Conservation (phyloP, 2,329 filamentous ascomycete genomes). For the Proliferodiscus dingleyae region DNA sequence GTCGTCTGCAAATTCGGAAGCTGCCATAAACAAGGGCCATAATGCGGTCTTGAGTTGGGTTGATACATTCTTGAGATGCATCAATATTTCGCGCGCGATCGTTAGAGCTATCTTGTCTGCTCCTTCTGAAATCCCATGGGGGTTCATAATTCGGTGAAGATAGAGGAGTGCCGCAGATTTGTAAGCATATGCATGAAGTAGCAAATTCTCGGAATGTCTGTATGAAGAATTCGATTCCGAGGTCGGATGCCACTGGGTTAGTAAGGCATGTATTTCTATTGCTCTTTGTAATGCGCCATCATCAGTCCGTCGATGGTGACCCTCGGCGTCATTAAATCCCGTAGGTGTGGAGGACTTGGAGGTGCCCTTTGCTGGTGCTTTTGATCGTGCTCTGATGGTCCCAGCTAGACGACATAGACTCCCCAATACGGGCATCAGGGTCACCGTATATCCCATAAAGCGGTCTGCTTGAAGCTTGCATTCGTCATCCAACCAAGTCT, state of each 20-base stretch:
- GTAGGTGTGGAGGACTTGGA: background rate
- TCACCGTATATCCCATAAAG: conserved; percentile 30
- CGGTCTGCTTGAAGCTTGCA: conserved; percentile 24
- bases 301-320: too few relatives aligned
- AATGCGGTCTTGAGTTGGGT: conserved; percentile 29
- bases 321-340: background rate
- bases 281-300: conserved; percentile 13
- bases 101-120: conserved; percentile 23
- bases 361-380: background rate
- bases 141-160: conserved; percentile 27
- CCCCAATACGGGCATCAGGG: conserved; percentile 30
- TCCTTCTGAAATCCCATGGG: conserved; percentile 17
- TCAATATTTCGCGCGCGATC: conserved; percentile 30
- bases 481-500: conserved; percentile 28
- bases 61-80: conserved; percentile 21
- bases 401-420: conserved; percentile 29
- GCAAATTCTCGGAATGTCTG: conserved; percentile 25
- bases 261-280: conserved; percentile 15
- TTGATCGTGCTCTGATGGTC: conserved; percentile 18
- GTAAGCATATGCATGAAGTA: conserved; percentile 29
- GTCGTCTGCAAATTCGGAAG: conserved; percentile 25
- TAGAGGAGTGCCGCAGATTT: conserved; percentile 27
- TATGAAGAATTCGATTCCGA: conserved; percentile 22
- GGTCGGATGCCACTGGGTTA: conserved; percentile 26
- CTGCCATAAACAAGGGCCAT: conserved; percentile 30